These are phyloP conservation scores for Aureobasidium sp. DNA, from an alignment of 2,329 filamentous ascomycete genomes.

Conservation along the genomic window DNA sequence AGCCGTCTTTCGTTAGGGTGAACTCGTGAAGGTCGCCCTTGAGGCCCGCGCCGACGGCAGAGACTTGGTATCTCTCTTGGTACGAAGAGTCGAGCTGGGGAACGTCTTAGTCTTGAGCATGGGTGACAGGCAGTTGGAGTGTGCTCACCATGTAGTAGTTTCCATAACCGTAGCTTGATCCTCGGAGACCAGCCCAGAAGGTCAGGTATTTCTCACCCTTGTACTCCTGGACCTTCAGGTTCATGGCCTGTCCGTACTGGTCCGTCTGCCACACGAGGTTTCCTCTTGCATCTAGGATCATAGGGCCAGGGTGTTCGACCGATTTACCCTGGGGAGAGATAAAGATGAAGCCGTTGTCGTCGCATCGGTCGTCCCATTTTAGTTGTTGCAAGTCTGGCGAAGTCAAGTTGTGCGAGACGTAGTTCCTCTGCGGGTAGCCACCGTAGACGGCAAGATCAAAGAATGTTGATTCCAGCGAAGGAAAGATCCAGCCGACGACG, in stretches of 20 bases:
- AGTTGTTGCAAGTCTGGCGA: slow-evolving; percentile 21
- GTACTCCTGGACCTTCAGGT: slow-evolving; percentile 28
- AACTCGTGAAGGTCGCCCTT: slow-evolving; percentile 37
- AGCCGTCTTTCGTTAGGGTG: slow-evolving; percentile 28
- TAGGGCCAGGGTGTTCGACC: slow-evolving; percentile 24
- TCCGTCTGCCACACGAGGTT: slow-evolving; percentile 28
- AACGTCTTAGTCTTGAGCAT: slow-evolving; percentile 14
- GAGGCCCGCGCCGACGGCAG: slow-evolving; percentile 26
- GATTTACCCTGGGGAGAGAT: slow-evolving; percentile 24
- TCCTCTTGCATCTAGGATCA: slow-evolving; percentile 28
- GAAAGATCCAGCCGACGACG: slow-evolving; percentile 22
- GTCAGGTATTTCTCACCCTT: slow-evolving; percentile 29
- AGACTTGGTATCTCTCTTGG: slow-evolving; percentile 21
- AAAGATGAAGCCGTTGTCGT: slow-evolving; percentile 22
- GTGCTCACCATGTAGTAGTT: slow-evolving; percentile 17
- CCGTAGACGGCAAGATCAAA: slow-evolving; percentile 27
- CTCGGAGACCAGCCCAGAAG: slow-evolving; percentile 30
- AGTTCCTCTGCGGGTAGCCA: slow-evolving; percentile 21
- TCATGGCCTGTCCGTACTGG: slow-evolving; percentile 23
- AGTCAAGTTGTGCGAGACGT: slow-evolving; percentile 21
- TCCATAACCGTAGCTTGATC: slow-evolving; percentile 18
- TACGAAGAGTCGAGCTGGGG: slow-evolving; percentile 22
- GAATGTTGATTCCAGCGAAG: slow-evolving; percentile 21
- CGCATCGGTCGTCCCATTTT: slow-evolving; percentile 25
- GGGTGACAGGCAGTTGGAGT: slow-evolving; percentile 16